A percentile compares a stretch with the other conserved stretches of the same genome.
Conservation (phyloP, 2,329 filamentous ascomycete species). For the Hawksworthiomyces lignivorus region DNA sequence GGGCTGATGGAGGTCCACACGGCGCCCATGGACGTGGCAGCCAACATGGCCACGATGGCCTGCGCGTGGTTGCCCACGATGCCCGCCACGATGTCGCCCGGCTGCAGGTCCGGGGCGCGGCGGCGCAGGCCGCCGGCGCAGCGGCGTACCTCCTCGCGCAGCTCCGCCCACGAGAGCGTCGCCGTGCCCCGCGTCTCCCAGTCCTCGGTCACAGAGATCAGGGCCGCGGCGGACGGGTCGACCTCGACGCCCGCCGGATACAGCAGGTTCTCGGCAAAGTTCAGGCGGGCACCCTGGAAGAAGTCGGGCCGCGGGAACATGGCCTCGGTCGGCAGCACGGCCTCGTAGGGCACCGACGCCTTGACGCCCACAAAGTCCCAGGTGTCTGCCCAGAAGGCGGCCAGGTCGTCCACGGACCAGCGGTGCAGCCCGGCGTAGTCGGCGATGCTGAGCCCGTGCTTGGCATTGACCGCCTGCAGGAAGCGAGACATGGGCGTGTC, state of each 20-base stretch:
- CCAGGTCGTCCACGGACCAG: constrained; percentile 75
- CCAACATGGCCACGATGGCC: constrained; percentile 81
- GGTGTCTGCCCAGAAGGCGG: constrained; percentile 74
- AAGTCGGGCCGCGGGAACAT: constrained; percentile 87
- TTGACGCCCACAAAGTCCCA: constrained; percentile 78
- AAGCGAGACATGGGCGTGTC: constrained; percentile 67
- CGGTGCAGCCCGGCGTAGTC: constrained; percentile 69
- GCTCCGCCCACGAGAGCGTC: constrained; percentile 63
- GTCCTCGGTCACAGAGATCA: constrained; percentile 73
- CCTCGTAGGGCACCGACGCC: constrained; percentile 58
- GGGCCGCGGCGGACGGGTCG: constrained; percentile 55
- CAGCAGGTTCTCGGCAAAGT: constrained; percentile 92
- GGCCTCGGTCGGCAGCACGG: constrained; percentile 55
- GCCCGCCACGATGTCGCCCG: constrained; percentile 52
- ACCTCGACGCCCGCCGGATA: constrained; percentile 54
- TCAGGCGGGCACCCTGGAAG: constrained; percentile 71
- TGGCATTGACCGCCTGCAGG: constrained; percentile 59
- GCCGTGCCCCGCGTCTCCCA: constrained; percentile 40
- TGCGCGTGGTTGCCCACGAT: constrained; percentile 88
- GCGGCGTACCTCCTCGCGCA: constrained; percentile 68
- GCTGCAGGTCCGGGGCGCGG: constrained; percentile 48
- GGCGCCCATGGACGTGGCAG: constrained; percentile 72
- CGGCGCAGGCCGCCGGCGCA: constrained; percentile 62
- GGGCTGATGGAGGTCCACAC: constrained; percentile 92
- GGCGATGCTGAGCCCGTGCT: constrained; percentile 53